phyloP scores from a whole-genome alignment of 2,329 filamentous ascomycete species.

The Calonectria multiphialidica region DNA sequence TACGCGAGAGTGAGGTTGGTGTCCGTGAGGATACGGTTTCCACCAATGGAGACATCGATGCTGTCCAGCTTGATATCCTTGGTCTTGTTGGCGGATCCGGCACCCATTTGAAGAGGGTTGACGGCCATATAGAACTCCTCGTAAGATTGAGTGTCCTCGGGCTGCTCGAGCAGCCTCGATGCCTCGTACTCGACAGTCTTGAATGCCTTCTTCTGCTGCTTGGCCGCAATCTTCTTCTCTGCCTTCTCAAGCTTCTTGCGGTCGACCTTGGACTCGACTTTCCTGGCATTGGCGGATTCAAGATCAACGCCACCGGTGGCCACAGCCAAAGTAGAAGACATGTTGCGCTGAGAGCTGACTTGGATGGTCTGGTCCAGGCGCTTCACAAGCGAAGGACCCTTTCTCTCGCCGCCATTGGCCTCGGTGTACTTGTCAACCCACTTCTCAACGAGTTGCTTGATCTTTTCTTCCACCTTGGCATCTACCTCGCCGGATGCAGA shows the following conservation, averaged over 20 bases:
- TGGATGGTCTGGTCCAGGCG: slow-evolving; percentile 95
- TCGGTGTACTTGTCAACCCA: slow-evolving; percentile 87
- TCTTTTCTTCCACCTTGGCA: slow-evolving; percentile 77
- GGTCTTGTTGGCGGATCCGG: slow-evolving; percentile 82
- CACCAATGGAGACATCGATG: slow-evolving; percentile 93
- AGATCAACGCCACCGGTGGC: slow-evolving; percentile 88
- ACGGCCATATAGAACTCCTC: slow-evolving; percentile 99
- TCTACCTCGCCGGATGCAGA: slow-evolving; percentile 92
- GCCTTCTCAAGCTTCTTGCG: slow-evolving; percentile 99
- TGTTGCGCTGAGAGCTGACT: slow-evolving; percentile 92
- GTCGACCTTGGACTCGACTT: slow-evolving; percentile 98
- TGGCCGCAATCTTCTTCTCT: slow-evolving; percentile 95
- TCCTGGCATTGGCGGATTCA: slow-evolving; percentile 91
- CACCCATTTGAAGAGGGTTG: slow-evolving; percentile 92
- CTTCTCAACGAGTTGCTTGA: slow-evolving; percentile 87
- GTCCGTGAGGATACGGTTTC: slow-evolving; percentile 89
- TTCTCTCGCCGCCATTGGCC: slow-evolving; percentile 77
- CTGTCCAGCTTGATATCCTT: slow-evolving; percentile 99
- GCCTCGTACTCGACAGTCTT: slow-evolving; percentile 99
- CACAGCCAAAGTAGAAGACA: slow-evolving; percentile 94
- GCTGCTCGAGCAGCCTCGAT: slow-evolving; percentile 86
- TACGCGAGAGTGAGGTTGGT: slow-evolving; percentile 92
- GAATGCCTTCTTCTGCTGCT: slow-evolving; percentile 98
- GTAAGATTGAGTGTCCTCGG: slow-evolving; percentile 89
- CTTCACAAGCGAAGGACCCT: slow-evolving; percentile 81